Percentiles rank a stretch among this genome's conserved stretches.
Evolutionary conservation across 495 filamentous ascomycete species (phyloP).

Genomic region (Umbilicaria muhlenbergii): DNA sequence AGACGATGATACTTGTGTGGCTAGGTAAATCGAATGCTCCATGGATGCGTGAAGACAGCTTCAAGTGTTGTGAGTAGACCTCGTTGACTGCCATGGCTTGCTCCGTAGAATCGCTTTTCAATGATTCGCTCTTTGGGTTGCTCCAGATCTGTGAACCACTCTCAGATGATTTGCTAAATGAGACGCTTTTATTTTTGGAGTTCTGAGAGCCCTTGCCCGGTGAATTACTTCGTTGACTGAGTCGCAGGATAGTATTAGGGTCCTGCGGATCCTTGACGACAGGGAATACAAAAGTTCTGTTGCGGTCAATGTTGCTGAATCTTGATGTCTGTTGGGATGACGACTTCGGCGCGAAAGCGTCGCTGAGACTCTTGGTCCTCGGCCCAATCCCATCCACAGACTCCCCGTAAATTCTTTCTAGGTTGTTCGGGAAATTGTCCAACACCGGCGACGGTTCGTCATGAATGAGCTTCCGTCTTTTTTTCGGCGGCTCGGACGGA

Average conservation of each 20-base stretch:
- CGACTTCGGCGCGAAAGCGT: not conserved
- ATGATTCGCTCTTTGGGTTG: constrained; percentile 4
- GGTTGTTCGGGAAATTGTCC: constrained; percentile 1
- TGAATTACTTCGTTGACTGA: constrained; percentile 49
- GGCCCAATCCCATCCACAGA: not conserved
- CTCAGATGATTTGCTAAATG: constrained; percentile 1
- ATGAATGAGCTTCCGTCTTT: constrained; percentile 18
- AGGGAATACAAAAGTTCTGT: constrained; percentile 43
- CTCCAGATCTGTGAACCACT: not conserved
- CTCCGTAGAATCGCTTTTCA: constrained; percentile 1
- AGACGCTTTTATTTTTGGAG: constrained; percentile 6
- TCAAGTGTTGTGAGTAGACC: constrained; percentile 1
- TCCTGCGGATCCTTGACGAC: constrained; percentile 69
- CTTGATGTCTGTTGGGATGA: constrained; percentile 5
- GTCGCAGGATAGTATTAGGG: constrained; percentile 42
- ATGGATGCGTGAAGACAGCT: constrained; percentile 3
- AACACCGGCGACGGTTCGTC: constrained; percentile 1
- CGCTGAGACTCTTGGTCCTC: not conserved
- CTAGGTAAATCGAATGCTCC: not conserved
- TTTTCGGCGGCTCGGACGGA: constrained; percentile 3
- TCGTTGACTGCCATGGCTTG: not conserved
- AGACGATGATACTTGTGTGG: not conserved
- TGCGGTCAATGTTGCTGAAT: constrained; percentile 5
- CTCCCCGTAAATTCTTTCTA: not conserved
- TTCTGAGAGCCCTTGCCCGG: constrained; percentile 23